A percentile compares a stretch with the other conserved stretches of the same genome.
These are phyloP conservation scores for Zoysia japonica DNA, from an alignment of 176 grass and related monocot species.

Conservation along the genomic window DNA sequence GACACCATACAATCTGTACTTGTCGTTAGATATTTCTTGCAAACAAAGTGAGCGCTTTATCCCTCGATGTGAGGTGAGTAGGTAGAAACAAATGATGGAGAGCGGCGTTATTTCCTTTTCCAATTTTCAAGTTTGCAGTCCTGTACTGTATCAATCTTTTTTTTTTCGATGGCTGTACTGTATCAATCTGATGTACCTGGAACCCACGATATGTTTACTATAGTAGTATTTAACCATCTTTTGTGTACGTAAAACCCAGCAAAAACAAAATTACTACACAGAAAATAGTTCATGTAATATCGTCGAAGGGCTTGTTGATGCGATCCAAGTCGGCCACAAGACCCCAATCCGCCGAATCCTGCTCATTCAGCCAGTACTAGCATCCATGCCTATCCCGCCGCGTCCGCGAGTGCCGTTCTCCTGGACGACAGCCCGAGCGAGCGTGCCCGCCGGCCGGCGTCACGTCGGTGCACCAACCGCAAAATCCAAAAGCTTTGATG, in stretches of 20 bases:
- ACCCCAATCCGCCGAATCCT: too few relatives aligned
- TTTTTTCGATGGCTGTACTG: too few relatives aligned
- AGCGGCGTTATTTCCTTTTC: background rate
- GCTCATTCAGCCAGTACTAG: too few relatives aligned
- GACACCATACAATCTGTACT: slow-evolving; percentile 2
- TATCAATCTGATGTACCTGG: background rate
- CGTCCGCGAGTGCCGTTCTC: background rate
- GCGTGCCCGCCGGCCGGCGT: background rate
- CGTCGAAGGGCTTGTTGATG: too few relatives aligned
- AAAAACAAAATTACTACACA: background rate
- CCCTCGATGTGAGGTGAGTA: background rate
- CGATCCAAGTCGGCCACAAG: too few relatives aligned
- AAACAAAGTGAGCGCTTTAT: background rate
- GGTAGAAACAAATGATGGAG: background rate
- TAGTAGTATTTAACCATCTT: background rate
- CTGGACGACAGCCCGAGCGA: background rate
- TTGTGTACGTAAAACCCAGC: background rate
- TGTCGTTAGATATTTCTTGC: slow-evolving; percentile 29
- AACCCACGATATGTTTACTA: background rate
- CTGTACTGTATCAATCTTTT: too few relatives aligned
- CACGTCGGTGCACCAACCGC: background rate
- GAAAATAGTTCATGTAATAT: background rate
- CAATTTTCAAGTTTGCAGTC: background rate
- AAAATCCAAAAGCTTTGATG: background rate
- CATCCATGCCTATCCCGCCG: too few relatives aligned